Evolutionary conservation across 2,329 filamentous ascomycete genomes (phyloP).

Genomic region (Hymenoscyphus scutula): DNA sequence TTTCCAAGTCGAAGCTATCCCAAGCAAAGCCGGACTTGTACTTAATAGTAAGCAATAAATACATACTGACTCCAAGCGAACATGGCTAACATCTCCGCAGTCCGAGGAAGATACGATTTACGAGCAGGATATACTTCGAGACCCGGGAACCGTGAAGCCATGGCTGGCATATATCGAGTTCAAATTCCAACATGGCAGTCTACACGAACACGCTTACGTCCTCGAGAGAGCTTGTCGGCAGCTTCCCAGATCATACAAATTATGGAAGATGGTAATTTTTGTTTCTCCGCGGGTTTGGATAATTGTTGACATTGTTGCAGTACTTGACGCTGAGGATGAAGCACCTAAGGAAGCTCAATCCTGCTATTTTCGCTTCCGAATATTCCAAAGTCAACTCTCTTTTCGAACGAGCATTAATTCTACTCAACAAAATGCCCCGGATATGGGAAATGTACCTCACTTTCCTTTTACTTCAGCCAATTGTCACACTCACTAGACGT

Average conservation of each 20-base stretch:
- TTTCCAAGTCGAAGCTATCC: constrained; percentile 33
- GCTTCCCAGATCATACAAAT: constrained; percentile 91
- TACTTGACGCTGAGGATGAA: constrained; percentile 83
- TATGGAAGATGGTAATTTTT: constrained; percentile 81
- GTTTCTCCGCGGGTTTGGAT: constrained; percentile 4
- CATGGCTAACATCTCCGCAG: constrained; percentile 44
- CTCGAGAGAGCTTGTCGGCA: constrained; percentile 90
- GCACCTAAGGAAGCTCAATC: constrained; percentile 79
- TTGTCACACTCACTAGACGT: constrained; percentile 79
- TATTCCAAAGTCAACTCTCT: constrained; percentile 92
- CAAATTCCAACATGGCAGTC: constrained; percentile 81
- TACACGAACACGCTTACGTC: constrained; percentile 80
- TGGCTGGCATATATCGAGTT: constrained; percentile 94
- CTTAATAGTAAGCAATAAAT: constrained; percentile 36
- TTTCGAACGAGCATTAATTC: constrained; percentile 86
- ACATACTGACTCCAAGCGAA: background rate
- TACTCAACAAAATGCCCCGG: constrained; percentile 97
- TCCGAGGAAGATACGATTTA: constrained; percentile 89
- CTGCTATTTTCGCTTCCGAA: constrained; percentile 73
- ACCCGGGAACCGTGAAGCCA: constrained; percentile 81
- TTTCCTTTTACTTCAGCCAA: constrained; percentile 87
- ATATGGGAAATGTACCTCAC: constrained; percentile 98
- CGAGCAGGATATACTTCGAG: constrained; percentile 90
- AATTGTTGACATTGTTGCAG: constrained; percentile 41
- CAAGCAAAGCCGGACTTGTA: constrained; percentile 37